phyloP scores from a whole-genome alignment of 179 eudicot species.

The Beta corolliflora region DNA sequence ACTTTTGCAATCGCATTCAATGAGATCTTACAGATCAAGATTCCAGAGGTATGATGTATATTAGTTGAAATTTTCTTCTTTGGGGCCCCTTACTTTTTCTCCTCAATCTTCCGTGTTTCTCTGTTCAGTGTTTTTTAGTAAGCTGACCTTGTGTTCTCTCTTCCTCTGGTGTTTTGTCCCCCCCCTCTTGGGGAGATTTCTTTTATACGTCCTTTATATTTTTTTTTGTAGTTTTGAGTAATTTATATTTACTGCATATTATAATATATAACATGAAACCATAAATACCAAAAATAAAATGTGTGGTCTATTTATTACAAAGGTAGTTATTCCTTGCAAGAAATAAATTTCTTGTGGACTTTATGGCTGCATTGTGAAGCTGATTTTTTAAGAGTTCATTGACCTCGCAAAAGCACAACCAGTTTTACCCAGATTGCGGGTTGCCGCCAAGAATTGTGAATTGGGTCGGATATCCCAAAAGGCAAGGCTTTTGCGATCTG shows the following conservation, averaged over 20 bases:
- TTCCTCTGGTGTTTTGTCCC: neutral
- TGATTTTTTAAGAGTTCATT: too few species aligned
- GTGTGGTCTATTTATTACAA: neutral
- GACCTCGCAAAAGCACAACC: neutral
- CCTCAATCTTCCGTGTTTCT: neutral
- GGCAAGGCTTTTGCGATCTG: too few species aligned
- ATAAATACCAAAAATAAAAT: neutral
- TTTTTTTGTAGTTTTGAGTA: neutral
- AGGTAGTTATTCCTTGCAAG: neutral
- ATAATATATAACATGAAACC: neutral
- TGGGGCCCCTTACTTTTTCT: neutral
- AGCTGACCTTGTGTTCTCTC: neutral
- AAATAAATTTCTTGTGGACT: constrained; percentile 3
- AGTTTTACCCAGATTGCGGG: too few species aligned
- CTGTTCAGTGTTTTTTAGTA: neutral
- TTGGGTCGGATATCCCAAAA: too few species aligned
- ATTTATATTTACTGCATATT: neutral
- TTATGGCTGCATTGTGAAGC: too few species aligned
- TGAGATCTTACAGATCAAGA: constrained; percentile 88
- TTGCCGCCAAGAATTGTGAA: too few species aligned
- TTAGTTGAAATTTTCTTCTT: neutral
- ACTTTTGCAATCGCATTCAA: constrained; percentile 91
- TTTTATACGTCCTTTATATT: neutral
- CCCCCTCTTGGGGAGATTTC: neutral
- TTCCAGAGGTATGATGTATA: constrained; percentile 68